phyloP scores from a whole-genome alignment of 1,284 basidiomycete species.

The Somion occarium region DNA sequence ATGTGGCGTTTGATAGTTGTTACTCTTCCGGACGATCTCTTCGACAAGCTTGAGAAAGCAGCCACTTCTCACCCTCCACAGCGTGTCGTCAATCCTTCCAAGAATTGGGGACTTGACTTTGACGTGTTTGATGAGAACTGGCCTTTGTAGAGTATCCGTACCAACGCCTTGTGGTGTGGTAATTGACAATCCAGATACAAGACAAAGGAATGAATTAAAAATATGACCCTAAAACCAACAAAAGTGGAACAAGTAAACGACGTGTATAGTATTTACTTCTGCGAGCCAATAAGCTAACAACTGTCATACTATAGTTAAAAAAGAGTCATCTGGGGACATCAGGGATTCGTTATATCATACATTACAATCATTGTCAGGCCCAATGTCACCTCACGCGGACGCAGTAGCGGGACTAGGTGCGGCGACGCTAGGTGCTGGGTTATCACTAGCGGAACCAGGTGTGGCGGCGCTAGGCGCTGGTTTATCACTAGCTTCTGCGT shows the following conservation, averaged over 20 bases:
- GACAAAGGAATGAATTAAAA: too few relatives aligned
- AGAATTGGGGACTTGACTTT: conserved; percentile 53
- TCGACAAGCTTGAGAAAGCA: conserved; percentile 56
- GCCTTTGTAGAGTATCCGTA: conserved; percentile 11
- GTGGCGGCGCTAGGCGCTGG: neutral
- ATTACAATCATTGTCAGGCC: too few relatives aligned
- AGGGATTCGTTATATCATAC: too few relatives aligned
- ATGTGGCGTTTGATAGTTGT: conserved; percentile 33
- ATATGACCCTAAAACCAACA: too few relatives aligned
- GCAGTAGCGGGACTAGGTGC: neutral
- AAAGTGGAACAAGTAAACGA: too few relatives aligned
- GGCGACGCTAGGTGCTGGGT: neutral
- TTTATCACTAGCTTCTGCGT: neutral
- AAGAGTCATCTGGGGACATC: neutral
- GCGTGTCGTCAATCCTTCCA: conserved; percentile 59
- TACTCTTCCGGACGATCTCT: conserved; percentile 47
- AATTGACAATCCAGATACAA: too few relatives aligned
- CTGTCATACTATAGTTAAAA: neutral
- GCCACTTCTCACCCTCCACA: conserved; percentile 48
- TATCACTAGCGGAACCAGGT: neutral
- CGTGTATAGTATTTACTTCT: neutral
- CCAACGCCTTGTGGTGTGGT: neutral
- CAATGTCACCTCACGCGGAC: neutral
- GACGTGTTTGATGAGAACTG: conserved; percentile 54
- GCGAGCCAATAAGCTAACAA: neutral